Evolutionary conservation across 768 basidiomycete species (phyloP), one percentile per base, ranked within the genome.

Genomic region (Gloeostereum incarnatum): DNA sequence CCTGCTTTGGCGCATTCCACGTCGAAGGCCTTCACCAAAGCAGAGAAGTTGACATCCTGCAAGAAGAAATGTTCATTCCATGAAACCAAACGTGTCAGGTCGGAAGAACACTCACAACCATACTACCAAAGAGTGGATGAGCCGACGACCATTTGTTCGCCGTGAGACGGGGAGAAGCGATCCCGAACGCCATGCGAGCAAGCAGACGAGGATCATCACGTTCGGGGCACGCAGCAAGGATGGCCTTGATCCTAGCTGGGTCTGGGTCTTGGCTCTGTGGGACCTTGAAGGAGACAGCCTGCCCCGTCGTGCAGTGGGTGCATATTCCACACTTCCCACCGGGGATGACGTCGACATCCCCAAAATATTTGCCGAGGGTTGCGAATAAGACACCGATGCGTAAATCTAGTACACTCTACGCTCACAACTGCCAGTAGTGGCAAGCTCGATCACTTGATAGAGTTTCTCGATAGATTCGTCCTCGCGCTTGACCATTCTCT

Each of bases 101-200:
- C n/a, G n/a, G n/a, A n/a, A n/a, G n/a, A n/a, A n/a, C n/a, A n/a
- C n/a, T n/a, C n/a, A n/a, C 50, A 10, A 51, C 58, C 62, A 69
- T 68, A 39, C 57, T 62, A 0, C 66, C 68, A 34, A 71, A 69
- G 9, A 66, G 49, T n/a, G 62, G 58, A 40, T 69, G 61, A 24
- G 44, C 45, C 5, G 55, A 58, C 2, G 63, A 59, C 53, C 66
- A 62, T 42, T 66, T 69, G 43, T 59, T 49, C 2, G 48, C 49
- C 1, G 68, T 65, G 16, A 71, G 53, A 1, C 70, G 58, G 2
- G 66, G 66, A 14, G 65, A 68, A 1, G 62, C 61, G 32, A 73
- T 61, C 6, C 70, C 71, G 39, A 71, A 73, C 4, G 69, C 71
- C 57, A 69, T 58, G 6, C 69, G 62, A 2, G 71, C 68, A n/a